These are phyloP conservation scores for Candida insectorum DNA, from an alignment of 805 yeast species.

Conservation along the genomic window DNA sequence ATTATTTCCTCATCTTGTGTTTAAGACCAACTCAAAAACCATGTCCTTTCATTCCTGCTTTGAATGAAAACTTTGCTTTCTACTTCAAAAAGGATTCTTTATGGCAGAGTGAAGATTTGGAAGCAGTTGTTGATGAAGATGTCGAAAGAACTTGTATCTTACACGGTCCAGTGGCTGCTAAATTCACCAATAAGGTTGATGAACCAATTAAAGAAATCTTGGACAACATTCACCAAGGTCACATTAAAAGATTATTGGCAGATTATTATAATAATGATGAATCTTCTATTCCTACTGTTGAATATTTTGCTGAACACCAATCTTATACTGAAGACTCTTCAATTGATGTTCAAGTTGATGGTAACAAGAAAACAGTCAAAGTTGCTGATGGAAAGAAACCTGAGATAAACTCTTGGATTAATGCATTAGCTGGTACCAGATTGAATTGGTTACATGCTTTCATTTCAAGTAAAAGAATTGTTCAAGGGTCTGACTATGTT, in stretches of 20 bases:
- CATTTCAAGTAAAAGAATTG: slow-evolving; percentile 71
- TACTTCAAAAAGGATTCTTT: slow-evolving; percentile 98
- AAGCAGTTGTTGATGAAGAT: slow-evolving; percentile 92
- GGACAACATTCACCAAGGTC: slow-evolving; percentile 88
- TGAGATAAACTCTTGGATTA: slow-evolving; percentile 58
- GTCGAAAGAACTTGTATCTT: slow-evolving; percentile 98
- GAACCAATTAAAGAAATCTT: slow-evolving; percentile 91
- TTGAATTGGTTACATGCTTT: slow-evolving; percentile 92
- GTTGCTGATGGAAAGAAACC: slow-evolving; percentile 41
- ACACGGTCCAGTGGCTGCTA: slow-evolving; percentile 98
- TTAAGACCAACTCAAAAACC: slow-evolving; percentile 89
- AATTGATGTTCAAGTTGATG: slow-evolving; percentile 28
- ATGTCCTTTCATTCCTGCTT: slow-evolving; percentile 93
- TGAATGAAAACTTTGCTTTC: slow-evolving; percentile 90
- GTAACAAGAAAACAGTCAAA: slow-evolving; percentile 31
- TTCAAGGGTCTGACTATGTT: slow-evolving; percentile 80
- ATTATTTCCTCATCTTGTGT: slow-evolving; percentile 82
- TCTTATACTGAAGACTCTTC: slow-evolving; percentile 21
- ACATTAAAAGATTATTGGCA: slow-evolving; percentile 62
- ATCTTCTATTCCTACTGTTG: slow-evolving; percentile 78
- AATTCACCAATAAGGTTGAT: slow-evolving; percentile 77
- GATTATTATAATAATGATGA: slow-evolving; percentile 71
- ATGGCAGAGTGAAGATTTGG: slow-evolving; percentile 98
- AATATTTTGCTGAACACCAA: slow-evolving; percentile 60
- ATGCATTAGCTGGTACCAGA: slow-evolving; percentile 72